Percentiles rank a stretch among this genome's conserved stretches.
phyloP scores from a whole-genome alignment of 306 rosid genomes.

The Dryas drummondii region DNA sequence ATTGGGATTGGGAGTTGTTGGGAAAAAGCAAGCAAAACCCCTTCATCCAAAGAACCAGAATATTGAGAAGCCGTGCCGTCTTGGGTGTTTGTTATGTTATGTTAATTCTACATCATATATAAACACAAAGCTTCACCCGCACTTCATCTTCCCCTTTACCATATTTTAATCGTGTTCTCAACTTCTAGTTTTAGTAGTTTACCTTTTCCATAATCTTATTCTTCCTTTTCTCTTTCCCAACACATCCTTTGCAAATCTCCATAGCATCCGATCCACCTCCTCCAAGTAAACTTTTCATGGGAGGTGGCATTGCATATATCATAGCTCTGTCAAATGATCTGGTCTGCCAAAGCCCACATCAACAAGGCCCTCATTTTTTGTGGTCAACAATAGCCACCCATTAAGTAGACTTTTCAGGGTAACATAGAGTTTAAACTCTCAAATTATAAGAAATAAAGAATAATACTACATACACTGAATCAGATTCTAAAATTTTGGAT shows the following conservation, averaged over 20 bases:
- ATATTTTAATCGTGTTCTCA: conserved; percentile 23
- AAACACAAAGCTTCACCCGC: conserved; percentile 46
- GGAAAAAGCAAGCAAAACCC: conserved; percentile 42
- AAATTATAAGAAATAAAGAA: too few species aligned
- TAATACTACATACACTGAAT: too few species aligned
- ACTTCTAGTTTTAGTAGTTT: neutral
- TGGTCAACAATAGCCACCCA: neutral
- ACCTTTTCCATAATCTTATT: conserved; percentile 2
- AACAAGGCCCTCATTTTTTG: neutral
- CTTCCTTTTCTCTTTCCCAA: conserved; percentile 35
- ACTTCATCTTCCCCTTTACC: conserved; percentile 42
- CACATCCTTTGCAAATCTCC: conserved; percentile 21
- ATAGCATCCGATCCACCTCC: conserved; percentile 35
- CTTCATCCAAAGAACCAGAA: conserved; percentile 47
- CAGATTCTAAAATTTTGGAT: too few species aligned
- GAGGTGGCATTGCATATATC: neutral
- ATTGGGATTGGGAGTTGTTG: conserved; percentile 45
- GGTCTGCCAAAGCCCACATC: neutral
- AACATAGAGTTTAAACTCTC: too few species aligned
- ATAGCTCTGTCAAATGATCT: neutral
- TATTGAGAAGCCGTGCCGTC: conserved; percentile 86
- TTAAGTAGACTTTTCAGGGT: neutral
- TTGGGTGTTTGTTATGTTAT: conserved; percentile 46
- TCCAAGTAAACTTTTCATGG: neutral
- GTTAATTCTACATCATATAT: conserved; percentile 8